Percentiles rank a stretch among this genome's conserved stretches.
Evolutionary conservation across 2,329 filamentous ascomycete species (phyloP).

Genomic region (Cercospora beticola): DNA sequence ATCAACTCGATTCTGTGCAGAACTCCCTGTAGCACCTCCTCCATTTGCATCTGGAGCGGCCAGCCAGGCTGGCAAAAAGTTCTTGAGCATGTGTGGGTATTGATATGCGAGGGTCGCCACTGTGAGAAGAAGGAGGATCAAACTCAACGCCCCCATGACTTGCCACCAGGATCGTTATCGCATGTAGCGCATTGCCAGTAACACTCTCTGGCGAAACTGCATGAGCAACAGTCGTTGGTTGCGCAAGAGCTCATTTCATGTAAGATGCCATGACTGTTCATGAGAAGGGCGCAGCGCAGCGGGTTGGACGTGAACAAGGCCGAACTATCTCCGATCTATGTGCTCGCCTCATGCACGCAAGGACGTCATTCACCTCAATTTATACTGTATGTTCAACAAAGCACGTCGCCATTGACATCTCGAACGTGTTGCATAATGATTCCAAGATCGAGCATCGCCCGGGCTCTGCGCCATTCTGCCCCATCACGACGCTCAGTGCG

Average conservation of each 20-base stretch:
- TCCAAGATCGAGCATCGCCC: conserved; percentile 22
- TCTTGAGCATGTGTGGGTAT: conserved; percentile 41
- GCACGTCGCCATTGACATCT: neutral
- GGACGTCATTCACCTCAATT: neutral
- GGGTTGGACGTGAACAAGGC: neutral
- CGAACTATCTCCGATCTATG: neutral
- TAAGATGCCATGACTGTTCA: neutral
- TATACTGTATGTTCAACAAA: neutral
- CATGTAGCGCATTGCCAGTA: conserved; percentile 14
- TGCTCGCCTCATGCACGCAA: neutral
- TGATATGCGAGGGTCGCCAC: conserved; percentile 44
- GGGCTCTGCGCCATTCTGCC: conserved; percentile 22
- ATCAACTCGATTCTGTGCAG: conserved; percentile 2
- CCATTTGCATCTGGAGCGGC: conserved; percentile 8
- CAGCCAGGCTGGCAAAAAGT: conserved; percentile 34
- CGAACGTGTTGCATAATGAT: conserved; percentile 23
- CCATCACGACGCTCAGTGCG: conserved; percentile 22
- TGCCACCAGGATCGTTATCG: conserved; percentile 12
- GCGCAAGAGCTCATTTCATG: neutral
- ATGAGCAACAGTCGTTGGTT: neutral
- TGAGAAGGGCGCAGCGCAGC: neutral
- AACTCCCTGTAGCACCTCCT: neutral
- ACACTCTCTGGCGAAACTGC: neutral
- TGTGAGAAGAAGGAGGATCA: conserved; percentile 42
- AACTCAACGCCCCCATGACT: conserved; percentile 46